Conservation (phyloP, 208 protist species). For the Trichomonas tenax region DNA sequence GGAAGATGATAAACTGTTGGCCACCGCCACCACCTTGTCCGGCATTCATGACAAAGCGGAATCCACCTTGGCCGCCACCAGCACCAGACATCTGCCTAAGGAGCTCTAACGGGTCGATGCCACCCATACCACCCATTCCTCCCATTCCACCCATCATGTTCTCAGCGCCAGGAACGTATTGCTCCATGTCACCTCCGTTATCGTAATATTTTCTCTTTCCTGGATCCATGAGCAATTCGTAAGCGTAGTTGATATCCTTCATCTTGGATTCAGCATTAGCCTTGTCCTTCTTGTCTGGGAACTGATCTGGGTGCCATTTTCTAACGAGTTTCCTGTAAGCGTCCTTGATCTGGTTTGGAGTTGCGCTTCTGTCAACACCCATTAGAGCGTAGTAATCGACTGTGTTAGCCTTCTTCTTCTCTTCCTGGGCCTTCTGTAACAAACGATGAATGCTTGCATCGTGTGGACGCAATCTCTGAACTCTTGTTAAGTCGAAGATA, state of each 20-base stretch:
- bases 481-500: background rate
- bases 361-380: background rate
- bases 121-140: background rate
- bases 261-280: background rate
- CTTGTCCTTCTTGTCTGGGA: background rate
- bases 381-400: background rate
- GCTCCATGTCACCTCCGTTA: conserved; percentile 16
- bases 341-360: background rate
- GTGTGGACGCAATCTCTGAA: background rate
- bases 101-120: background rate
- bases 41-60: background rate
- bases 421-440: background rate
- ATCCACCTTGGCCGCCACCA: background rate
- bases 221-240: background rate
- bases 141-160: conserved; percentile 20
- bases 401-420: background rate
- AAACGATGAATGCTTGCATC: background rate
- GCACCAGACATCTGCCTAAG: background rate
- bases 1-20: background rate
- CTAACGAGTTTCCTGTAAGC: background rate
- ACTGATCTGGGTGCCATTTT: background rate
- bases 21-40: background rate
- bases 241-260: background rate
- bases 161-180: conserved; percentile 22
- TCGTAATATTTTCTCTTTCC: background rate